A percentile compares a stretch with the other conserved stretches of the same genome.
Conservation (phyloP, 495 filamentous ascomycete species). For the Penicillium cosmopolitanum region DNA sequence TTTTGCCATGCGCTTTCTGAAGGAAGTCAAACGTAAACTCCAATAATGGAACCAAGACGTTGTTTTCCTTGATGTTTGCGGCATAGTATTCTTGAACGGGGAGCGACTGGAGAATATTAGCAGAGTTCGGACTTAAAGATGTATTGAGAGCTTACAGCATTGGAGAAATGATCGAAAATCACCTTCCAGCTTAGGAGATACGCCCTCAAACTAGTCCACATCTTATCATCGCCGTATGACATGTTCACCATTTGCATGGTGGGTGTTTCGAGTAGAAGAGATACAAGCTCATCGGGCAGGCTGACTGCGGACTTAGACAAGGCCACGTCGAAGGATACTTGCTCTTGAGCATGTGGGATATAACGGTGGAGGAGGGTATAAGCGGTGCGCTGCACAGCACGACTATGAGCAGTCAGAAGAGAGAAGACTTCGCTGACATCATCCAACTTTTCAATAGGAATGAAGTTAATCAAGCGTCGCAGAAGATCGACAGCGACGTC, state of each 20-base stretch:
- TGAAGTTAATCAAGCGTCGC: slow-evolving; percentile 60
- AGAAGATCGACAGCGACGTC: slow-evolving; percentile 72
- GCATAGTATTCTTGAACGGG: slow-evolving; percentile 80
- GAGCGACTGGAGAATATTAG: slow-evolving; percentile 58
- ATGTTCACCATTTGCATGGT: slow-evolving; percentile 53
- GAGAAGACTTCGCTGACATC: slow-evolving; percentile 67
- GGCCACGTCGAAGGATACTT: slow-evolving; percentile 80
- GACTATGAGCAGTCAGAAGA: slow-evolving; percentile 75
- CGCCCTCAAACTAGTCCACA: slow-evolving; percentile 56
- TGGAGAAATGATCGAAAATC: slow-evolving; percentile 83
- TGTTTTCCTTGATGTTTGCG: slow-evolving; percentile 71
- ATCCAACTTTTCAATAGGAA: slow-evolving; percentile 58
- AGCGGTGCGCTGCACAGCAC: slow-evolving; percentile 74
- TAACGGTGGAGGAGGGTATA: slow-evolving; percentile 79
- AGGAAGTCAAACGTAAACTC: slow-evolving; percentile 82
- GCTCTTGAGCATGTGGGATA: slow-evolving; percentile 76
- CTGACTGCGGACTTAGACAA: slow-evolving; percentile 70
- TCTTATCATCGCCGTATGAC: slow-evolving; percentile 40
- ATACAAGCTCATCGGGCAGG: slow-evolving; percentile 71
- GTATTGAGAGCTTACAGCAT: slow-evolving; percentile 55
- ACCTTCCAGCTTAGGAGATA: slow-evolving; percentile 94
- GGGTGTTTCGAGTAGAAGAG: slow-evolving; percentile 61
- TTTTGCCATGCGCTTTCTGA: slow-evolving; percentile 66
- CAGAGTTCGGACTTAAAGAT: neutral
- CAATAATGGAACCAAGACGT: slow-evolving; percentile 69